Evolutionary conservation across 1,139 yeast species (phyloP), one percentile per base, ranked within the genome.

Genomic region (Pichia sp.): DNA sequence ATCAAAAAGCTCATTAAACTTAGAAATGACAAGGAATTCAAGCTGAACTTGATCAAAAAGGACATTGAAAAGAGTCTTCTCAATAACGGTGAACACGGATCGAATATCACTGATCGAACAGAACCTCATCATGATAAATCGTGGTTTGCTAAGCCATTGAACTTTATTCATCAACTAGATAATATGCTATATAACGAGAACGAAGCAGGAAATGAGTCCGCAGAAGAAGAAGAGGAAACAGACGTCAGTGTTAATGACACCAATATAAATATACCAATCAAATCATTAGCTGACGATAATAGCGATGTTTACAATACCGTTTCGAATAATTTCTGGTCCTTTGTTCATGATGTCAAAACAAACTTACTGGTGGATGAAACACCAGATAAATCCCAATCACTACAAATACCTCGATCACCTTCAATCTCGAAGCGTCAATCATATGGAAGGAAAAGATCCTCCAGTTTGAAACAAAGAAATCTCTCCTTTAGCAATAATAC

Each of bases 91-190:
- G 23, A 16, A 16, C 23, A 16, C 23, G 11, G 33, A 8, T 31
- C 33, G n/a, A n/a, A 37, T 29, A 34, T 7, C 27, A 7, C 33
- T 7, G 29, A 38, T 28, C 27, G 23, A 4, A 8, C 4, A 8
- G 7, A n/a, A 16, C 6, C 28, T 26, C 41, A 43, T 23, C 43
- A 45, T 10, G 44, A 45, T 34, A 58, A 67, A n/a, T 64, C 77
- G 11, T 61, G 65, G 65, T 55, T 71, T 38, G 63, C 69, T 3
- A 81, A 76, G 53, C 86, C 90, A 1, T 66, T 82, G 40, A 75
- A 70, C 38, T 67, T 81, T 47, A 69, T 83, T 39, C 85, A 80
- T 53, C 87, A 80, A 50, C 73, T 83, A 55, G 92, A 83, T 59
- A 75, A 75, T 42, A 69, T 81, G 64, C 65, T 83, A 31, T 86